phyloP scores from a whole-genome alignment of 768 basidiomycete species.

The Phylloporus arenicola region DNA sequence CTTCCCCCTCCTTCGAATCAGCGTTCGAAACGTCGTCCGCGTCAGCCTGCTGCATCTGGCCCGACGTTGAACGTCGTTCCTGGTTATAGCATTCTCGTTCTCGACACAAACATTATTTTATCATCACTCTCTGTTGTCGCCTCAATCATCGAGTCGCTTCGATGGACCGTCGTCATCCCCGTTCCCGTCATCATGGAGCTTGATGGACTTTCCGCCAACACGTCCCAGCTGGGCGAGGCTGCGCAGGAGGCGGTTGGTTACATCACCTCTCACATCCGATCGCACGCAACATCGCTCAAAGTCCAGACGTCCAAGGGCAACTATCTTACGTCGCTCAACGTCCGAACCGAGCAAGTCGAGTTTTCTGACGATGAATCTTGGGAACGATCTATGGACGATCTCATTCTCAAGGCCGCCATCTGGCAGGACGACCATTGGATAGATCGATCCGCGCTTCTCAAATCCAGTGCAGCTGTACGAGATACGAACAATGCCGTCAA shows the following conservation, averaged over 20 bases:
- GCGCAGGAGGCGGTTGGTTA: slow-evolving; percentile 72
- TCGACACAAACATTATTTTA: slow-evolving; percentile 94
- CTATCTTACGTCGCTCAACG: slow-evolving; percentile 75
- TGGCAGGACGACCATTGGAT: slow-evolving; percentile 95
- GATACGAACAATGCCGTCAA: slow-evolving; percentile 55
- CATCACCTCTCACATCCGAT: slow-evolving; percentile 68
- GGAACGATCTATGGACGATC: slow-evolving; percentile 88
- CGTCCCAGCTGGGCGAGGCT: slow-evolving; percentile 62
- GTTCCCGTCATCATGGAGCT: slow-evolving; percentile 96
- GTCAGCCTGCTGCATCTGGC: slow-evolving; percentile 30
- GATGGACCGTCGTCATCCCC: slow-evolving; percentile 88
- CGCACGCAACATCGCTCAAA: slow-evolving; percentile 75
- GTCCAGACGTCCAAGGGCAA: slow-evolving; percentile 95
- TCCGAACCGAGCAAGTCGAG: slow-evolving; percentile 82
- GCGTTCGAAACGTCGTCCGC: slow-evolving; percentile 24
- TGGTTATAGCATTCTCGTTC: slow-evolving; percentile 85
- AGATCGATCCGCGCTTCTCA: slow-evolving; percentile 74
- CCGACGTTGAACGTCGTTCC: slow-evolving; percentile 56
- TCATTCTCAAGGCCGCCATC: slow-evolving; percentile 85
- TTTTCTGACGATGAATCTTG: slow-evolving; percentile 45
- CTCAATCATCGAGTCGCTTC: slow-evolving; percentile 69
- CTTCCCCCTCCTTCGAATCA: slow-evolving; percentile 22
- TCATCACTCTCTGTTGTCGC: slow-evolving; percentile 72
- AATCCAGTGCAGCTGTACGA: slow-evolving; percentile 27
- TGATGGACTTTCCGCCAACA: slow-evolving; percentile 75